Conservation (phyloP, 106 monocot genomes). For the Posidonia australis region DNA sequence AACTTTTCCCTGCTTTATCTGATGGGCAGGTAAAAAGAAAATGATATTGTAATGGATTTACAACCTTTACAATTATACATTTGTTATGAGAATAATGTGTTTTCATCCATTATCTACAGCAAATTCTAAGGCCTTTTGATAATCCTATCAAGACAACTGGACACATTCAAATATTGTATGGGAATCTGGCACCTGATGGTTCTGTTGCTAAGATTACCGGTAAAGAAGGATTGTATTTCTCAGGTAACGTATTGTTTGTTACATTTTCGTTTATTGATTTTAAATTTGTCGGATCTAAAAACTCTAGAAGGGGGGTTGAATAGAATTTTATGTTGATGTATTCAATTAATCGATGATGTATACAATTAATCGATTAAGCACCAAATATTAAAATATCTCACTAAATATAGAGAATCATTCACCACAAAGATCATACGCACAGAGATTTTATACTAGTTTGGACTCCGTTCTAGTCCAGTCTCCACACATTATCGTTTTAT, state of each 20-base stretch:
- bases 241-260: slow-evolving; percentile 32
- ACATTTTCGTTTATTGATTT: background rate
- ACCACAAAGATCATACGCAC: too few relatives aligned
- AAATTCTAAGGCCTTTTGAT: slow-evolving; percentile 71
- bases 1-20: slow-evolving; percentile 56
- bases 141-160: slow-evolving; percentile 93
- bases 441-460: too few relatives aligned
- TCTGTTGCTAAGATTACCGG: slow-evolving; percentile 99
- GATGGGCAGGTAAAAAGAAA: slow-evolving; percentile 64
- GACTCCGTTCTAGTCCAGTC: too few relatives aligned
- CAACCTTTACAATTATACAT: background rate
- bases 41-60: background rate
- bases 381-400: too few relatives aligned
- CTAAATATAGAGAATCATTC: too few relatives aligned
- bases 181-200: slow-evolving; percentile 93
- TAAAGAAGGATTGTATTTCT: slow-evolving; percentile 94
- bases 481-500: too few relatives aligned
- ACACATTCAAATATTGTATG: slow-evolving; percentile 90
- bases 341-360: too few relatives aligned
- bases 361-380: too few relatives aligned
- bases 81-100: background rate
- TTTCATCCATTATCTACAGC: slow-evolving; percentile 24
- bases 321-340: too few relatives aligned
- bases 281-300: too few relatives aligned
- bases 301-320: too few relatives aligned